These are phyloP conservation scores for Sanghuangporus baumii DNA, from an alignment of 1,284 basidiomycete genomes.

Conservation along the genomic window DNA sequence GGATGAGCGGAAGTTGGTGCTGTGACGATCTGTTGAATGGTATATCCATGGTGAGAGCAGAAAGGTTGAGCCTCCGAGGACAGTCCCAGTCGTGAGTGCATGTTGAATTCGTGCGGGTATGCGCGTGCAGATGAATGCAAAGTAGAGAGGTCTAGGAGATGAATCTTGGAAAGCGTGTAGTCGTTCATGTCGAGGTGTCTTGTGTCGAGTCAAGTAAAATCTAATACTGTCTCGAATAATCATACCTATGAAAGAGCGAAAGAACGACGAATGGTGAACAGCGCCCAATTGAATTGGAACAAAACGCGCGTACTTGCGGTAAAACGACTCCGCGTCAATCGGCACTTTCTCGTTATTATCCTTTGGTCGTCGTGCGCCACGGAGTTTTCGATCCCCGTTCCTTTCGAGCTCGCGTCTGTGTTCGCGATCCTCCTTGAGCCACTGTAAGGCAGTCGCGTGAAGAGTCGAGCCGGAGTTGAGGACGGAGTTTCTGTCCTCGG, in stretches of 20 bases:
- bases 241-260: neutral
- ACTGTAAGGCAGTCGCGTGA: conserved; percentile 72
- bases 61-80: no score
- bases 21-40: no score
- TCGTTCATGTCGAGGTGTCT: conserved; percentile 4
- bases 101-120: no score
- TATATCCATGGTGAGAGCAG: no score
- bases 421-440: conserved; percentile 81
- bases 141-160: neutral
- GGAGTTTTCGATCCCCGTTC: conserved; percentile 47
- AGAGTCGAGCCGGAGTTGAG: conserved; percentile 38
- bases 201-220: neutral
- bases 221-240: conserved; percentile 8
- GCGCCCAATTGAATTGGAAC: neutral
- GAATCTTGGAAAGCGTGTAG: no score
- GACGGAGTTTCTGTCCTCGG: neutral
- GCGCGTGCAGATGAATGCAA: neutral
- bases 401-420: conserved; percentile 55
- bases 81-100: no score
- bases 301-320: conserved; percentile 64
- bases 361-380: conserved; percentile 58
- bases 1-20: no score
- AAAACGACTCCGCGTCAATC: conserved; percentile 83
- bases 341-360: conserved; percentile 49
- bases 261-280: neutral